Percentiles rank a stretch among this genome's conserved stretches.
Evolutionary conservation across 371 early-diverging fungal genomes (phyloP).

Genomic region (Apophysomyces sp.): DNA sequence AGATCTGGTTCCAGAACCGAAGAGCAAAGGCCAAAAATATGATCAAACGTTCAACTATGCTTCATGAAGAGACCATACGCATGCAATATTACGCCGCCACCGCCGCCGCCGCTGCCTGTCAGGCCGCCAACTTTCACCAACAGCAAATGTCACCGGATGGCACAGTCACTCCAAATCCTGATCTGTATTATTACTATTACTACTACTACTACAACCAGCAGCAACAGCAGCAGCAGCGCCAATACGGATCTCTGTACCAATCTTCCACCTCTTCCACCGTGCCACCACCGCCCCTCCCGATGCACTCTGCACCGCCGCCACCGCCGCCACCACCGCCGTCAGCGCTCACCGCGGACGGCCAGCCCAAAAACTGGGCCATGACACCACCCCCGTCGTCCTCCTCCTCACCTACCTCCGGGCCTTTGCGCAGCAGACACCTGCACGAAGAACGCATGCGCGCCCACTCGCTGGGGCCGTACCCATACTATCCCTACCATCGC

Average conservation of each 20-base stretch:
- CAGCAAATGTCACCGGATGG: constrained; percentile 34
- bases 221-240: constrained; percentile 25
- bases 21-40: constrained; percentile 89
- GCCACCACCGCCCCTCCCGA: constrained; percentile 11
- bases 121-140: constrained; percentile 37
- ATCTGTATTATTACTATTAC: constrained; percentile 46
- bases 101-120: constrained; percentile 47
- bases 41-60: constrained; percentile 52
- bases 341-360: not conserved
- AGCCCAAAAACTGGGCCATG: constrained; percentile 1
- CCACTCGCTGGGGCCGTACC: constrained; percentile 41
- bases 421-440: constrained; percentile 11
- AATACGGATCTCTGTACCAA: constrained; percentile 1
- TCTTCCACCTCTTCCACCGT: not conserved
- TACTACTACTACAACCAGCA: constrained; percentile 50
- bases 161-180: constrained; percentile 23
- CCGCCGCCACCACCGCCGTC: constrained; percentile 18
- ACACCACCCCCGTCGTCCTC: constrained; percentile 28
- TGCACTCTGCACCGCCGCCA: constrained; percentile 16
- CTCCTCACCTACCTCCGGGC: constrained; percentile 24
- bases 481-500: constrained; percentile 17
- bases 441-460: constrained; percentile 29
- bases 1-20: constrained; percentile 99
- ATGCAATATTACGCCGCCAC: constrained; percentile 45
- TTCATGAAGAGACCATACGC: constrained; percentile 50